A percentile compares a stretch with the other conserved stretches of the same genome.
These are phyloP conservation scores for Fragaria vesca DNA, from an alignment of 306 rosid species.

Conservation along the genomic window DNA sequence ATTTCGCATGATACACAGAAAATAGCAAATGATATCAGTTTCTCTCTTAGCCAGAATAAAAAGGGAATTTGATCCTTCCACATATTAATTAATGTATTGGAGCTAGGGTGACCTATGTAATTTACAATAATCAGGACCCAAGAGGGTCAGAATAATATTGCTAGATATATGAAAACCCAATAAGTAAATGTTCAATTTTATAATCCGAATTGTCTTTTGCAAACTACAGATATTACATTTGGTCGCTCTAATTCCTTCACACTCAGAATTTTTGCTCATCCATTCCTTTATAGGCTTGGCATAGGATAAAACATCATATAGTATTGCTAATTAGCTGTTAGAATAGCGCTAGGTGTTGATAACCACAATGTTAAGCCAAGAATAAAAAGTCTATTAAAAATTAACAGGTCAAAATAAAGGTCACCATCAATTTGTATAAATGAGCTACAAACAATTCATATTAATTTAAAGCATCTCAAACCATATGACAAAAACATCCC, in stretches of 20 bases:
- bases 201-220: too few species aligned
- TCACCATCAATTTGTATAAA: slow-evolving; percentile 5
- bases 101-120: background rate
- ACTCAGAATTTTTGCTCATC: too few species aligned
- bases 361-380: background rate
- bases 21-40: slow-evolving; percentile 41
- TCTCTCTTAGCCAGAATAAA: background rate
- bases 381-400: background rate
- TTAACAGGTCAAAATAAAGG: slow-evolving; percentile 20
- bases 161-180: too few species aligned
- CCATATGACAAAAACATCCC: background rate
- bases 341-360: slow-evolving; percentile 3
- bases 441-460: background rate
- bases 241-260: too few species aligned
- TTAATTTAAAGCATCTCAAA: background rate
- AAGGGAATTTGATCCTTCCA: background rate
- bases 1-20: slow-evolving; percentile 42
- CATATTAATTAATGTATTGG: background rate
- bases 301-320: background rate
- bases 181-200: too few species aligned
- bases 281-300: background rate
- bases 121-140: too few species aligned
- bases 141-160: too few species aligned
- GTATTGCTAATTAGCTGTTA: background rate
- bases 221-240: too few species aligned